Base-by-base conservation (phyloP, 1,139 yeast species). In the Scheffersomyces insectosa region DNA sequence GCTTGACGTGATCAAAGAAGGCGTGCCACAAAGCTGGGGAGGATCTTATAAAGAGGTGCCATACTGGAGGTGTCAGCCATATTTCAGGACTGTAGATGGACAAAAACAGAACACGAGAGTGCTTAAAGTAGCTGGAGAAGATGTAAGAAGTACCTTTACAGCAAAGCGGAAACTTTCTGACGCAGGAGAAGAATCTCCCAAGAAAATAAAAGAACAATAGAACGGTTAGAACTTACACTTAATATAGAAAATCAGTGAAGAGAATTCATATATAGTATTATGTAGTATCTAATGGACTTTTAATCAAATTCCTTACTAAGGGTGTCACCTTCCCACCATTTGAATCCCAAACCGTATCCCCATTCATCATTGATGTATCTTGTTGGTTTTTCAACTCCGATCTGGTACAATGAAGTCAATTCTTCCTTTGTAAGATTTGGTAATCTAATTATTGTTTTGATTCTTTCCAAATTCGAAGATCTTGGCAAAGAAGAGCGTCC, bases 51-150 rank as follows among this genome's bases (percentile, higher is more conserved):
- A 82, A 60, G 77, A 75, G 5, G 80, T 93, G n/a, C 99, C 99
- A 3, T 91, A 86, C 63, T 93, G 99, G 98, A 77, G 99, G 54
- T 83, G 96, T 51, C 99, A 93, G 65, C 99, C 99, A 1, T 88
- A 88, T 61, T 90, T 95, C 70, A 77, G 99, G 51, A 82, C 85
- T 7, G 95, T 88, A 1, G 77, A 88, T 60, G 97, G 96, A 28
- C 74, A 71, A 44, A 72, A 70, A 50, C 77, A 72, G 46, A 74
- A 72, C 48, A 65, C 72, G 0, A 58, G 77, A 31, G 56, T 59
- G n/a, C 60, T 74, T 39, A 65, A 70, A 43, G 67, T 73, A 27
- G 79, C 79, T 2, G 56, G 56, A 3, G 52, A 51, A 33, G 23
- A 20, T 5, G 25, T 2, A 7, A 20, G 8, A 5, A 20, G 6